Conservation (phyloP, 352 stramenopile species). For the Pythium volutum region DNA sequence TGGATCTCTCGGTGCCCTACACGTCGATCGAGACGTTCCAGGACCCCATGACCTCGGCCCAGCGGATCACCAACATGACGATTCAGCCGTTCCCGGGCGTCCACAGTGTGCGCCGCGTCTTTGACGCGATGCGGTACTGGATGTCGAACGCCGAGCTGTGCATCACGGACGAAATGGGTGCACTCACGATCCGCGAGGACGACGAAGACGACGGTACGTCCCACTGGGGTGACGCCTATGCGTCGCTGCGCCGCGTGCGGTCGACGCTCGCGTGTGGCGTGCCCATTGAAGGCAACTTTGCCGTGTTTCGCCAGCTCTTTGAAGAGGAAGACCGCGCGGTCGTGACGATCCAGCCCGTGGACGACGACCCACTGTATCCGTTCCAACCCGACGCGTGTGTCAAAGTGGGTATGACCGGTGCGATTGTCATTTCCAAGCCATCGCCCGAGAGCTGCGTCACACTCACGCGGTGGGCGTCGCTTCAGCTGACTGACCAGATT, state of each 20-base stretch:
- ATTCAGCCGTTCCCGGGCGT: constrained; percentile 5
- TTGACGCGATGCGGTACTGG: not conserved
- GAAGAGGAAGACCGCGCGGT: not conserved
- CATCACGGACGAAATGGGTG: not conserved
- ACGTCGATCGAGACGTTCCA: not conserved
- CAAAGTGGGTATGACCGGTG: not conserved
- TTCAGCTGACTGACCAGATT: not conserved
- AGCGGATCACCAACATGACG: not conserved
- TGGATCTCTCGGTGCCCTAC: constrained; percentile 4
- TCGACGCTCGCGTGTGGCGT: not conserved
- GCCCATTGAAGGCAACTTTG: not conserved
- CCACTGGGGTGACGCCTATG: not conserved
- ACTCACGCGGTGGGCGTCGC: not conserved
- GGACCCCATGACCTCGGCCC: not conserved
- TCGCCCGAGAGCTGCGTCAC: not conserved
- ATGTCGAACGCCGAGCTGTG: constrained; percentile 6
- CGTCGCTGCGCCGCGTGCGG: constrained; percentile 1
- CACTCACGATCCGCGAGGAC: constrained; percentile 8
- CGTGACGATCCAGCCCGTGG: not conserved
- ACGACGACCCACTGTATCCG: not conserved
- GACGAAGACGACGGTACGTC: not conserved
- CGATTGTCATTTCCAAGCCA: not conserved
- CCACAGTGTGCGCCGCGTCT: not conserved
- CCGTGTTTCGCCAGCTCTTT: constrained; percentile 2
- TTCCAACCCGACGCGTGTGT: not conserved